phyloP scores from a whole-genome alignment of 768 basidiomycete species.

The Pleurotus platypus region DNA sequence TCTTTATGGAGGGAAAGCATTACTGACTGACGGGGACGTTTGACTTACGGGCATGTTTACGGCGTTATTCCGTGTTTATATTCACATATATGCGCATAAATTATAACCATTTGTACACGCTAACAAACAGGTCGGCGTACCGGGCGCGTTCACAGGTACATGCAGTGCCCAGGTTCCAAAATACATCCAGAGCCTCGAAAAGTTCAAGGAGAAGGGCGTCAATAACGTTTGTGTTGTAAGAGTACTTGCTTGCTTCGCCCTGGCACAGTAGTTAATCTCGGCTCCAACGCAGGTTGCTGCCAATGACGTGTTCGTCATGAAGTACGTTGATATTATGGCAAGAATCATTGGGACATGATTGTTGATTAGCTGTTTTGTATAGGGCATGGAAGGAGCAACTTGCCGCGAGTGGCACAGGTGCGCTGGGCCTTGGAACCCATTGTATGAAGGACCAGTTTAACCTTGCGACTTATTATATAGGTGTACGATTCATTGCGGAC shows the following conservation, averaged over 20 bases:
- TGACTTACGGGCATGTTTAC: too few species aligned
- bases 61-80: too few species aligned
- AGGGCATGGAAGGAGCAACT: conserved; percentile 70
- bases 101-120: not conserved
- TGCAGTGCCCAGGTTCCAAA: conserved; percentile 63
- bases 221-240: conserved; percentile 56
- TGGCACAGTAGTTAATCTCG: not conserved
- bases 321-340: conserved; percentile 26
- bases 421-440: conserved; percentile 17
- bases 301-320: conserved; percentile 77
- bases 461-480: conserved; percentile 22
- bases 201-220: conserved; percentile 77
- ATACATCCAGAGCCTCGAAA: conserved; percentile 62
- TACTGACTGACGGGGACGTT: too few species aligned
- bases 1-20: not conserved
- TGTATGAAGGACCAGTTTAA: not conserved
- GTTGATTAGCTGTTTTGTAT: not conserved
- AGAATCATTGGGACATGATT: not conserved
- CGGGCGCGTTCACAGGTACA: conserved; percentile 73
- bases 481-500: conserved; percentile 61
- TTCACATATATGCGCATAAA: too few species aligned
- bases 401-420: conserved; percentile 54
- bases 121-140: conserved; percentile 59
- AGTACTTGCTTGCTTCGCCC: too few species aligned
- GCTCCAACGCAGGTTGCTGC: conserved; percentile 40